phyloP scores from a whole-genome alignment of 441 rosid species.

The Gossypium trilobum region DNA sequence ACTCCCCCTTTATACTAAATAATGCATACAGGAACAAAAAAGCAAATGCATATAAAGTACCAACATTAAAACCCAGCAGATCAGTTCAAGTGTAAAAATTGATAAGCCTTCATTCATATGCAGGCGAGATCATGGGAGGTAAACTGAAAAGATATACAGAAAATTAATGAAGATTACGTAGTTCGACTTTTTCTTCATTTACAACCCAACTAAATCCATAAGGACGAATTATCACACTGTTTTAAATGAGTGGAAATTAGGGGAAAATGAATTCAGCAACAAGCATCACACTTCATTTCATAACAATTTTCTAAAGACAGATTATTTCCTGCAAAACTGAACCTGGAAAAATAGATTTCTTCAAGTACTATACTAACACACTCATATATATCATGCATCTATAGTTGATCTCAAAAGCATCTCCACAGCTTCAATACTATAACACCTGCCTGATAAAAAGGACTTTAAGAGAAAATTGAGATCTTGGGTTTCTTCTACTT shows the following conservation, averaged over 20 bases:
- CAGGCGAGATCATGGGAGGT: neutral
- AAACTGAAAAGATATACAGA: neutral
- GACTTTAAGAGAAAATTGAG: neutral
- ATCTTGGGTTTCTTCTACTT: neutral
- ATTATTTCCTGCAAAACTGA: neutral
- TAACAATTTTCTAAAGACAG: neutral
- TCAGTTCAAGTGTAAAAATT: neutral
- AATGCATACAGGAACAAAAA: neutral
- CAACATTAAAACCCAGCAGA: neutral
- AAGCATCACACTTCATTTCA: neutral
- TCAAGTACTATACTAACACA: neutral
- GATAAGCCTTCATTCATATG: slow-evolving; percentile 1
- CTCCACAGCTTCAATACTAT: neutral
- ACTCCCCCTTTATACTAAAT: neutral
- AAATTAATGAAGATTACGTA: neutral
- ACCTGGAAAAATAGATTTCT: neutral
- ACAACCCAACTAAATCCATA: neutral
- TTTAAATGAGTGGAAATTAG: neutral
- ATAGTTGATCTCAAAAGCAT: neutral
- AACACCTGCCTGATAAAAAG: neutral
- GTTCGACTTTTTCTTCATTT: neutral
- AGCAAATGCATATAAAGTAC: neutral
- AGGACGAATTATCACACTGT: neutral
- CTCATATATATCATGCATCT: neutral
- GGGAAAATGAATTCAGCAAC: neutral